These are phyloP conservation scores for Ormosia semicastrata DNA, from an alignment of 306 rosid species.

Conservation along the genomic window DNA sequence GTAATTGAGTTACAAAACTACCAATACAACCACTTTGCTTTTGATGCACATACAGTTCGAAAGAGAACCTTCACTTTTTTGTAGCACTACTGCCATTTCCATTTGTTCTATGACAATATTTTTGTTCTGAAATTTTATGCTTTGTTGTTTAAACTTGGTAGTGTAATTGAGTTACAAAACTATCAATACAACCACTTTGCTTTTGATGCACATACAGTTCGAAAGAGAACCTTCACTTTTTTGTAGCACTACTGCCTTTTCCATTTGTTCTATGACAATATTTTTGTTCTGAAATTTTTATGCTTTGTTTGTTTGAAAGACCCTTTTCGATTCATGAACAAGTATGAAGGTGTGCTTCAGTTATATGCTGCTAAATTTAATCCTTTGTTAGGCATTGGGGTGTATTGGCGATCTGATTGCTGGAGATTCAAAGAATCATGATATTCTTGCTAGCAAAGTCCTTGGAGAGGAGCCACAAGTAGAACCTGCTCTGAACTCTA, in stretches of 20 bases:
- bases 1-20: background rate
- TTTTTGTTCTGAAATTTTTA: constrained; percentile 15
- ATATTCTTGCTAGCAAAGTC: constrained; percentile 71
- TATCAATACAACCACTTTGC: background rate
- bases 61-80: background rate
- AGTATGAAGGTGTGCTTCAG: background rate
- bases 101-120: background rate
- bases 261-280: background rate
- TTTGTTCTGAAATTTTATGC: constrained; percentile 16
- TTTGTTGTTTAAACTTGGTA: constrained; percentile 15
- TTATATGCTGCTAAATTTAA: constrained; percentile 8
- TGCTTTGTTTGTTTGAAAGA: background rate
- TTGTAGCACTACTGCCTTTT: background rate
- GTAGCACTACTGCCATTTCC: constrained; percentile 1
- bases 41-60: background rate
- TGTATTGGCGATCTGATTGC: constrained; percentile 79
- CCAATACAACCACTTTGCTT: background rate
- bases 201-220: background rate
- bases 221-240: background rate
- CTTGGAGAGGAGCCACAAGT: constrained; percentile 82
- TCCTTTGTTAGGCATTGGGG: constrained; percentile 62
- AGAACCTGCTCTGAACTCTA: constrained; percentile 86
- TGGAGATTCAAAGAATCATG: constrained; percentile 80
- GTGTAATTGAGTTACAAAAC: background rate
- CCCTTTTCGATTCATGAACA: background rate